A percentile compares a stretch with the other conserved stretches of the same genome.
phyloP scores from a whole-genome alignment of 257 asterid genomes.

The Lycium barbarum region DNA sequence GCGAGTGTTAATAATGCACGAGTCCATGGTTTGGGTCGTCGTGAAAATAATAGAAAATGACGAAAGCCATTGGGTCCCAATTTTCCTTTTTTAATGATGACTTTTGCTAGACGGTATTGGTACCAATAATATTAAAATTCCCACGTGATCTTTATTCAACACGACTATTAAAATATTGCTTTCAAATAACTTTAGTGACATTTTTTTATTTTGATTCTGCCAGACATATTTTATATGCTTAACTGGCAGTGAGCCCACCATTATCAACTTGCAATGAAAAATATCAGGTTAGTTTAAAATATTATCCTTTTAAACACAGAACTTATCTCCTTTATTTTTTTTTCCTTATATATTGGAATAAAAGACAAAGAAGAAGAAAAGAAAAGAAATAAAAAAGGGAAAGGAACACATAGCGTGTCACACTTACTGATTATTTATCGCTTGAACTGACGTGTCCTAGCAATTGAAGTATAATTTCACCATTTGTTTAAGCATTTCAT shows the following conservation, averaged over 20 bases:
- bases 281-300: not conserved
- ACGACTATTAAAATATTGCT: not conserved
- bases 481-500: not conserved
- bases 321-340: not conserved
- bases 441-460: not conserved
- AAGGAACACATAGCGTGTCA: not conserved
- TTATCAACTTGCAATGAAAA: not conserved
- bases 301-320: not conserved
- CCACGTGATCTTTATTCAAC: constrained; percentile 37
- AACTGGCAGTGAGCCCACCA: not conserved
- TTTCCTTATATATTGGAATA: not conserved
- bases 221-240: not conserved
- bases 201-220: not conserved
- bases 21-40: not conserved
- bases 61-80: constrained; percentile 22
- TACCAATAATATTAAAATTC: not conserved
- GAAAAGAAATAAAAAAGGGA: not conserved
- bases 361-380: not conserved
- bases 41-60: constrained; percentile 10
- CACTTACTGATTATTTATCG: not conserved
- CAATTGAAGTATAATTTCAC: not conserved
- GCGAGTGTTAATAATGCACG: constrained; percentile 19
- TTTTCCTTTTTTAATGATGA: not conserved
- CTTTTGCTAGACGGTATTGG: not conserved
- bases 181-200: not conserved